Evolutionary conservation across 179 eudicot genomes (phyloP).

Genomic region (Beta macrorhiza): DNA sequence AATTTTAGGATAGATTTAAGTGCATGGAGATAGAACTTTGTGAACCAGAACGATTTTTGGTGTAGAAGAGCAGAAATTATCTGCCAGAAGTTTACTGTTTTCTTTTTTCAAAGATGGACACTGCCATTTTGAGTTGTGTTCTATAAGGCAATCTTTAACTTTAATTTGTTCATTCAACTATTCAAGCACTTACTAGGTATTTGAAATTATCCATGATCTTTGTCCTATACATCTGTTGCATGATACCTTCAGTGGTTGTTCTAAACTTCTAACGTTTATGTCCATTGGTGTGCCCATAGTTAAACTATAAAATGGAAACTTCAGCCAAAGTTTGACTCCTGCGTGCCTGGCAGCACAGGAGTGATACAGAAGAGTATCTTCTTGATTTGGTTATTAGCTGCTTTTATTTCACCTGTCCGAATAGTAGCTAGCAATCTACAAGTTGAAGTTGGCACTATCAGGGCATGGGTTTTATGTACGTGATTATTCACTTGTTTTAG

Average conservation of each 20-base stretch:
- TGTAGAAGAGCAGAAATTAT: neutral
- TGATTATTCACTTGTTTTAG: neutral
- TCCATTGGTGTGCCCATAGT: neutral
- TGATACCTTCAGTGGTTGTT: neutral
- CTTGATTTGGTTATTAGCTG: neutral
- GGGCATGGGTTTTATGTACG: neutral
- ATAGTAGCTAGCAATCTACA: neutral
- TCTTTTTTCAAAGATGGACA: neutral
- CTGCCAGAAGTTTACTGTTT: too few relatives aligned
- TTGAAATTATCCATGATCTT: neutral
- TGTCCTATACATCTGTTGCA: neutral
- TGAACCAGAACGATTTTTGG: neutral
- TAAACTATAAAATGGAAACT: neutral
- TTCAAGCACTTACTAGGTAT: neutral
- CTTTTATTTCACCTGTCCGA: too few relatives aligned
- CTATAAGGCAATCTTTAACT: neutral
- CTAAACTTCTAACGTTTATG: neutral
- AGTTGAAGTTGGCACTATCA: neutral
- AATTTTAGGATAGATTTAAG: too few relatives aligned
- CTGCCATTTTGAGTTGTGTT: neutral
- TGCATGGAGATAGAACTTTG: neutral
- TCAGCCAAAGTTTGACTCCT: neutral
- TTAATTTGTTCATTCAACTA: neutral
- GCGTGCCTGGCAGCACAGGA: neutral
- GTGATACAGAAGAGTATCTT: neutral